Evolutionary conservation across 768 basidiomycete species (phyloP).

Genomic region (Lactarius sp.): DNA sequence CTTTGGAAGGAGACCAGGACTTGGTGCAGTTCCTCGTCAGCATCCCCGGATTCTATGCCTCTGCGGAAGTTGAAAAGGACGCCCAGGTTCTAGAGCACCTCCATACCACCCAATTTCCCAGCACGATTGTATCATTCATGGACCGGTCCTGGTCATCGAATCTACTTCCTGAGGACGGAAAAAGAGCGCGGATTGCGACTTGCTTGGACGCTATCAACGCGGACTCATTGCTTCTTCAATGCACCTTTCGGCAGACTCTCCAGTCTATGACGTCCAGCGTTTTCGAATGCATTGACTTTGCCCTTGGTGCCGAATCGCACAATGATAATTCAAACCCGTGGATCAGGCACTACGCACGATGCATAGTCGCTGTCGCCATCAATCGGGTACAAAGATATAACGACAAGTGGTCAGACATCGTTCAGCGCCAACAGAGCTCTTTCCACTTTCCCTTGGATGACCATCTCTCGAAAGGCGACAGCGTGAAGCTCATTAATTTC

Average conservation of each 20-base stretch:
- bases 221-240: background rate
- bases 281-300: conserved; percentile 8
- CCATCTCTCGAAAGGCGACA: background rate
- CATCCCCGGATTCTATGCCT: conserved; percentile 13
- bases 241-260: background rate
- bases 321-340: background rate
- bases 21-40: conserved; percentile 8
- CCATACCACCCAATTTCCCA: conserved; percentile 2
- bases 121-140: conserved; percentile 9
- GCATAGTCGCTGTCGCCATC: conserved; percentile 12
- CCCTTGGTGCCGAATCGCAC: background rate
- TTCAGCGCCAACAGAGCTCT: background rate
- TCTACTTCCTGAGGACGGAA: background rate
- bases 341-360: conserved; percentile 1
- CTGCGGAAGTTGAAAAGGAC: background rate
- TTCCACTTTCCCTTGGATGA: background rate
- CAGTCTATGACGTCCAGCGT: background rate
- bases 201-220: background rate
- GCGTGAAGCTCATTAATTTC: conserved; percentile 2
- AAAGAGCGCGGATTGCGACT: background rate
- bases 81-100: background rate
- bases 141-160: conserved; percentile 6
- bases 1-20: conserved; percentile 4
- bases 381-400: background rate
- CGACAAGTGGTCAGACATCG: background rate